These are phyloP conservation scores for Penicillium soppii DNA, from an alignment of 495 filamentous ascomycete genomes.

Conservation along the genomic window DNA sequence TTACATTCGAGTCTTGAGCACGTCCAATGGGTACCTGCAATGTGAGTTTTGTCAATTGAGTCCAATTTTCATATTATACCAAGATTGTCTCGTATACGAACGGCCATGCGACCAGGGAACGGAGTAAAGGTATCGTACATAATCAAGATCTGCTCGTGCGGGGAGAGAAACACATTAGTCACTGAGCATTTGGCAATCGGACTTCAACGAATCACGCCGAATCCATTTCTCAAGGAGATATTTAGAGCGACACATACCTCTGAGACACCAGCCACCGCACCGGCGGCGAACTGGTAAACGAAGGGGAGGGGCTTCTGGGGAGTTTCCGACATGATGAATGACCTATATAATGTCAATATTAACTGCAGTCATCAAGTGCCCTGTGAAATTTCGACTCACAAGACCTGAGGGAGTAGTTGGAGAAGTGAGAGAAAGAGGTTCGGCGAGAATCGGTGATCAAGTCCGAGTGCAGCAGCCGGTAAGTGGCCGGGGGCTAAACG, in stretches of 20 bases:
- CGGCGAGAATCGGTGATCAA: conserved; percentile 26
- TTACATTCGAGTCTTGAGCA: conserved; percentile 97
- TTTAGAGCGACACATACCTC: conserved; percentile 58
- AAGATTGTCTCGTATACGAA: background rate
- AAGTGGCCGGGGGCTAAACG: conserved; percentile 11
- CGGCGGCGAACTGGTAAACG: conserved; percentile 81
- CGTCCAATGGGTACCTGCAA: conserved; percentile 94
- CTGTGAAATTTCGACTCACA: conserved; percentile 5
- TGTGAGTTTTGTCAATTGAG: conserved; percentile 13
- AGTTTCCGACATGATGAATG: conserved; percentile 56
- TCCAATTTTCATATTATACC: background rate
- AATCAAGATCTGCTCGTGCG: conserved; percentile 67
- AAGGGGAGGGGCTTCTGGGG: conserved; percentile 71
- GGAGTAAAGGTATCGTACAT: conserved; percentile 58
- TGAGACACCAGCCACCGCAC: conserved; percentile 89
- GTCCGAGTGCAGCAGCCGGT: conserved; percentile 10
- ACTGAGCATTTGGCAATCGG: conserved; percentile 10
- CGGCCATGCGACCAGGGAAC: background rate
- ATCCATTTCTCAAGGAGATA: background rate
- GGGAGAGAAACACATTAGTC: conserved; percentile 31
- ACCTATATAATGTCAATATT: conserved; percentile 8
- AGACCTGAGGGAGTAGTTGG: conserved; percentile 13
- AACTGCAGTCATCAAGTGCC: background rate
- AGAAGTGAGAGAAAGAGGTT: conserved; percentile 18
- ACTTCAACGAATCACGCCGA: background rate